Evolutionary conservation across 148 eudicot species (phyloP).

Genomic region (Cornus suecica): DNA sequence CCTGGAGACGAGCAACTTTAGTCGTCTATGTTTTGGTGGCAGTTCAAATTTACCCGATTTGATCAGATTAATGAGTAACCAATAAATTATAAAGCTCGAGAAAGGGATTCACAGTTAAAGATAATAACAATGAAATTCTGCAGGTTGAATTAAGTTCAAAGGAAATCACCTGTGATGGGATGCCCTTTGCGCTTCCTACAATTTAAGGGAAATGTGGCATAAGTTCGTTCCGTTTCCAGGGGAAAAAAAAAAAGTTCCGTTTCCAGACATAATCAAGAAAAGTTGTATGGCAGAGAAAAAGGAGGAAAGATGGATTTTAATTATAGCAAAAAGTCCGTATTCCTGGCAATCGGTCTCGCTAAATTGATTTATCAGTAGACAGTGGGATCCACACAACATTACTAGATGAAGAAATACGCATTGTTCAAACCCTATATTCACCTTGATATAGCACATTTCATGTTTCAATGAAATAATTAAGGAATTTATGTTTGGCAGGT

Average conservation of each 20-base stretch:
- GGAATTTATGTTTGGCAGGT: background rate
- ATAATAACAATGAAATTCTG: background rate
- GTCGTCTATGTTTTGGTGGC: background rate
- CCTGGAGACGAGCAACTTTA: constrained; percentile 39
- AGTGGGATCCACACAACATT: background rate
- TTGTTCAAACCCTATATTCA: background rate
- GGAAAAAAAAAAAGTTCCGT: too few relatives aligned
- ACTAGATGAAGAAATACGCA: constrained; percentile 3
- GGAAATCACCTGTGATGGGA: constrained; percentile 37
- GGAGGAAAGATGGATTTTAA: background rate
- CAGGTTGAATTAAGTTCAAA: background rate
- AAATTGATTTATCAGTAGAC: background rate
- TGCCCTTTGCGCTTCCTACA: constrained; percentile 39
- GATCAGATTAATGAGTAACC: background rate
- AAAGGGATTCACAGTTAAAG: too few relatives aligned
- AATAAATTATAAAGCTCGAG: background rate
- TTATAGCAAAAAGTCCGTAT: background rate
- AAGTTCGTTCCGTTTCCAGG: too few relatives aligned
- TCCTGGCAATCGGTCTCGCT: background rate
- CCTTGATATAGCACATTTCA: background rate
- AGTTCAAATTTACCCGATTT: background rate
- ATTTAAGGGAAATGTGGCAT: background rate
- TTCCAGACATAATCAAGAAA: background rate
- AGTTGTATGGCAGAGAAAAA: background rate
- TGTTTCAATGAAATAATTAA: background rate